Base-by-base conservation (phyloP, 2,329 filamentous ascomycete genomes). In the Colletotrichum sp. region DNA sequence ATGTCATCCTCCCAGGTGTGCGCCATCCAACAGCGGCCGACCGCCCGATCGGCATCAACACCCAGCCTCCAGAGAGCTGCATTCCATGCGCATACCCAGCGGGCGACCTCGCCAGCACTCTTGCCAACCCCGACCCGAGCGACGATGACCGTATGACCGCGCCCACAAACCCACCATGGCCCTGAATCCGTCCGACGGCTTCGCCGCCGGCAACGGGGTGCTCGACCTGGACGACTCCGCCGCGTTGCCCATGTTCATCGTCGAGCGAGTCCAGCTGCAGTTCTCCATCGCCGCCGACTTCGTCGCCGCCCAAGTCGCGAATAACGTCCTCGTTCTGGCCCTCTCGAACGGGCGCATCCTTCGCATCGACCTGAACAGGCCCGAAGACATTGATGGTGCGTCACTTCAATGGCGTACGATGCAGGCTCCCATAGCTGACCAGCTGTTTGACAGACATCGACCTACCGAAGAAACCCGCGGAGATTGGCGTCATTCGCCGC, bases 261-360 rank as follows among this genome's bases (percentile, higher is more conserved):
- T 98, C 82, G 95, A 98, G 86, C 93, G 92, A 77, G 97, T 98
- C 52, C 94, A 97, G 87, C 92, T 98, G 77, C 95, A 97, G 84
- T 99, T 99, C 89, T 94, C 95, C 76, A 94, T 98, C 81, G 95
- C 96, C 3, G 96, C 96, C 78, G 95, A 98, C 85, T 98, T 99
- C 83, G 97, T 98, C 64, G 96, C 97, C 22, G 96, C 96, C 55
- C 96, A 98, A 85, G 96, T 98, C 71, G 96, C 96, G 78, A 98
- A 99, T 86, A 98, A 99, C 88, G 96, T 98, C 77, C 91, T 99
- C 73, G 93, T 98, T 27, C 89, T 99, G 67, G 97, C 97, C 55
- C 90, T 99, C 48, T 96, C 96, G 7, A 98, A 96, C 74, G 95
- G 96, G 66, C 94, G 96, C 80, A 97, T 99, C 78, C 88, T 99